A percentile compares a stretch with the other conserved stretches of the same genome.
Conservation (phyloP, 1,284 basidiomycete genomes). For the Abortiporus biennis region DNA sequence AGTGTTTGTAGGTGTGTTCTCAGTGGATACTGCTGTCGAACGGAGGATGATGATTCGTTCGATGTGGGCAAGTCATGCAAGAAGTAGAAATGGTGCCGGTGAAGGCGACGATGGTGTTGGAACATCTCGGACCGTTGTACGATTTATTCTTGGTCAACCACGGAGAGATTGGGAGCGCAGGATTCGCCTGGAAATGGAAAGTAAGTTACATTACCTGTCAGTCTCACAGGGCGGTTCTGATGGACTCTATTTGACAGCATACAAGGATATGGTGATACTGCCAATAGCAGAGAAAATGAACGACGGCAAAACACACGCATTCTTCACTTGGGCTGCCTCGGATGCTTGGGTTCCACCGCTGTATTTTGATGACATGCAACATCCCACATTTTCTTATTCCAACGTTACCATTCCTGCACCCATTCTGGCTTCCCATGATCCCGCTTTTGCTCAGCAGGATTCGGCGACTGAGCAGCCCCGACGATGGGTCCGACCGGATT, state of each 20-base stretch:
- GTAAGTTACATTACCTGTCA: constrained; percentile 41
- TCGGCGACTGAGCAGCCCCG: constrained; percentile 32
- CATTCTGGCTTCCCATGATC: constrained; percentile 61
- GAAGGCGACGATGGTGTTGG: constrained; percentile 63
- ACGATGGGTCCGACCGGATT: constrained; percentile 80
- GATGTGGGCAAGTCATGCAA: constrained; percentile 83
- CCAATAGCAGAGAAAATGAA: constrained; percentile 92
- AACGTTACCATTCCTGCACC: constrained; percentile 48
- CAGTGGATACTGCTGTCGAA: constrained; percentile 81
- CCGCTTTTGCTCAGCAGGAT: constrained; percentile 49
- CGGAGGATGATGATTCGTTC: constrained; percentile 86
- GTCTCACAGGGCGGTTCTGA: no score
- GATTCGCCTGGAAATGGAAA: constrained; percentile 87
- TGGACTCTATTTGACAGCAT: no score
- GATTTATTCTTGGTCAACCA: constrained; percentile 90
- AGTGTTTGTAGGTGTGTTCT: constrained; percentile 89
- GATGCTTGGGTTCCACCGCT: constrained; percentile 89
- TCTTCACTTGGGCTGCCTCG: constrained; percentile 85
- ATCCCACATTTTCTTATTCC: constrained; percentile 53
- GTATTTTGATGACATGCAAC: constrained; percentile 33
- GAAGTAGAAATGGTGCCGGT: constrained; percentile 70
- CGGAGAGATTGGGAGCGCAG: constrained; percentile 73
- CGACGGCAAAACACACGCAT: constrained; percentile 79
- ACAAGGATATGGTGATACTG: constrained; percentile 85
- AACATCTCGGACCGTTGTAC: constrained; percentile 84